Evolutionary conservation across 2,329 filamentous ascomycete genomes (phyloP), one percentile per base, ranked within the genome.

Genomic region (Pestalotiopsis sp.): DNA sequence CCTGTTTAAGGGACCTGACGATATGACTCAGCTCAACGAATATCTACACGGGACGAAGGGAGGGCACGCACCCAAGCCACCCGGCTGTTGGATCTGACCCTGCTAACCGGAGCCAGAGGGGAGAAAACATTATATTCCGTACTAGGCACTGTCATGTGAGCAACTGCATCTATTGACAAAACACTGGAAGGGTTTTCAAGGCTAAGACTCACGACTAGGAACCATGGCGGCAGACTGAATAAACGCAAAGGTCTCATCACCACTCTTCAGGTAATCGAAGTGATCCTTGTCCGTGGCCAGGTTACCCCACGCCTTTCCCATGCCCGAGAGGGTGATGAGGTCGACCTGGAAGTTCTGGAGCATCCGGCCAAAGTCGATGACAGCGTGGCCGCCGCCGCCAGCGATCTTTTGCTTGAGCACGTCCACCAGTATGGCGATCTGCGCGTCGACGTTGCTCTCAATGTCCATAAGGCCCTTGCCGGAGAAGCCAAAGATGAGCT

Each of bases 311-410:
- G 74, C 58, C 23, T 74, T 63, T 2, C 75, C 73, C 4, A 69
- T 73, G n/a, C 73, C 74, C 4, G 71, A 70, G 17, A 72, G 67
- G 1, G 73, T 75, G 52, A 75, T 69, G 3, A 77, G 56, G 59
- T 77, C 75, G 25, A 75, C 68, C 58, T 77, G 75, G 27, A 77
- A 75, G 60, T 68, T 75, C 31, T 72, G 59, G 49, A 75, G 66
- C 4, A 76, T 69, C 7, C 67, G 70, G 58, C 73, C 69, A n/a
- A 77, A 70, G 68, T 77, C 72, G 38, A 77, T 61, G 4, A 70
- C 31, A 4, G 58, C 36, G 6, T 63, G 14, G 41, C 61, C 68
- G 4, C 67, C 62, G 49, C 57, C 52, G n/a, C 52, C 9, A 13
- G 13, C 17, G 60, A 41, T 36, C 45, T 70, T 72, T 1, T 31